Evolutionary conservation across 495 filamentous ascomycete species (phyloP).

Genomic region (Penicillium chermesinum): DNA sequence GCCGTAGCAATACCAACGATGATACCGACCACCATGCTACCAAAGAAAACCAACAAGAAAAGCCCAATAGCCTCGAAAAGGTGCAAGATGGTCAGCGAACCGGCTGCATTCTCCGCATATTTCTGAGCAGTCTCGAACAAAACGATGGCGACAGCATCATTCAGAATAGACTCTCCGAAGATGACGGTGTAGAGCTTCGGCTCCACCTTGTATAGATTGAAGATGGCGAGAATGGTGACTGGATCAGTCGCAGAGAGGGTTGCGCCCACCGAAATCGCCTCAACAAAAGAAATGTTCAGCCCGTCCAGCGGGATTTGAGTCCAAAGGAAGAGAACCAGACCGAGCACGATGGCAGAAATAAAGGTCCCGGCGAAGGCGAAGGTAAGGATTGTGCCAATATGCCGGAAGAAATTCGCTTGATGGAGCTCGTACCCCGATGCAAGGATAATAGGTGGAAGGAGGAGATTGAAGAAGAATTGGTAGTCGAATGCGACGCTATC

Average conservation of each 20-base stretch:
- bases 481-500: slow-evolving; percentile 92
- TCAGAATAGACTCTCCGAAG: slow-evolving; percentile 96
- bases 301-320: slow-evolving; percentile 80
- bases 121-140: slow-evolving; percentile 95
- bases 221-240: slow-evolving; percentile 95
- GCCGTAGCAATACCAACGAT: slow-evolving; percentile 82
- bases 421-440: slow-evolving; percentile 96
- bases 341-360: slow-evolving; percentile 91
- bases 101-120: slow-evolving; percentile 60
- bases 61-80: slow-evolving; percentile 87
- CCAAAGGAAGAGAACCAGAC: slow-evolving; percentile 81
- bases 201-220: slow-evolving; percentile 98
- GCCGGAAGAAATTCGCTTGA: slow-evolving; percentile 97
- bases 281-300: slow-evolving; percentile 80
- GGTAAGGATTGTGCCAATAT: slow-evolving; percentile 96
- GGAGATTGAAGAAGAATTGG: slow-evolving; percentile 98
- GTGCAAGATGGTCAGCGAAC: slow-evolving; percentile 63
- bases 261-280: slow-evolving; percentile 92
- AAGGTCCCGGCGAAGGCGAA: slow-evolving; percentile 98
- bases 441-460: slow-evolving; percentile 94
- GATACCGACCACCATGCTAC: slow-evolving; percentile 83
- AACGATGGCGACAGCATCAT: slow-evolving; percentile 97
- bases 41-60: slow-evolving; percentile 94
- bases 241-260: slow-evolving; percentile 96
- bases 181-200: slow-evolving; percentile 97